These are phyloP conservation scores for Fusarium bactridioides DNA, from an alignment of 2,329 filamentous ascomycete genomes.

Conservation along the genomic window DNA sequence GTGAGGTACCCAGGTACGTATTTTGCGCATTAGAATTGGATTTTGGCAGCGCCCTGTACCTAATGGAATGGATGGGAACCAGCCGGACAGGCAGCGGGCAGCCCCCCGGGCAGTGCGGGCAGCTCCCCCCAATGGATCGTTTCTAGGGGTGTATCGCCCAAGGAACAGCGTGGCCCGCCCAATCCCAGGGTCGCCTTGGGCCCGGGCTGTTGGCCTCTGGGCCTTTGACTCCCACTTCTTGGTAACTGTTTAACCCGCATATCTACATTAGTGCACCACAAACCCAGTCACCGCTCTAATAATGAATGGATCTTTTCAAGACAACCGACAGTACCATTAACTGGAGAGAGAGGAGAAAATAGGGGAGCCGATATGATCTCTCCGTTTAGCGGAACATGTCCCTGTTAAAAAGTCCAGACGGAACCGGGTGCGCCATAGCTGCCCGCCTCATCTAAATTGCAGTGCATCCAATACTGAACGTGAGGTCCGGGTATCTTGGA, in stretches of 20 bases:
- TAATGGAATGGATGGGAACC: background rate
- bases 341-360: constrained; percentile 9
- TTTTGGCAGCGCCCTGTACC: background rate
- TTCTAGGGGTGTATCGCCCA: background rate
- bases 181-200: background rate
- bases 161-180: background rate
- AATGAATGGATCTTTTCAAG: constrained; percentile 6
- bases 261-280: constrained; percentile 10
- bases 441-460: constrained; percentile 21
- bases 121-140: background rate
- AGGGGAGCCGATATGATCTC: constrained; percentile 6
- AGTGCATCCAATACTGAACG: background rate
- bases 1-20: background rate
- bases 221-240: constrained; percentile 16
- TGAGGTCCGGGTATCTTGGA: background rate
- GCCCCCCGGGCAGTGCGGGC: background rate
- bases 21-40: constrained; percentile 5
- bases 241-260: constrained; percentile 21
- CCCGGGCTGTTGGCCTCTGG: background rate
- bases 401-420: constrained; percentile 22
- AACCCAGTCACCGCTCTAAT: constrained; percentile 35
- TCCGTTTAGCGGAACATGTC: constrained; percentile 14
- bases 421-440: constrained; percentile 11
- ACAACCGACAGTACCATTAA: constrained; percentile 15
- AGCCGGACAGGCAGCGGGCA: background rate